Evolutionary conservation across 1,139 yeast genomes (phyloP).

Genomic region (Candida glucosophila): DNA sequence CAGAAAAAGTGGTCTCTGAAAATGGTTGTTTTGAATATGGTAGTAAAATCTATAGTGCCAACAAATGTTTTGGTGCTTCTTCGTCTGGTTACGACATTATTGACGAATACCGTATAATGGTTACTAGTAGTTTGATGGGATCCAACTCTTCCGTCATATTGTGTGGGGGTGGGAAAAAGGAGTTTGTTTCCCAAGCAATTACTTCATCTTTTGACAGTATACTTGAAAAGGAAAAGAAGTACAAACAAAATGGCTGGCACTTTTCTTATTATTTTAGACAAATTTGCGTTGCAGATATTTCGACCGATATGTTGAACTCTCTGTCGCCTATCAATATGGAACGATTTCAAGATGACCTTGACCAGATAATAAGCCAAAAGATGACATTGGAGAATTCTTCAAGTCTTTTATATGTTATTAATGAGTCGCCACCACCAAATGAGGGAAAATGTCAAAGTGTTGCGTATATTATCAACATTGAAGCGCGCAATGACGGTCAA

Average conservation of each 20-base stretch:
- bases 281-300: constrained; percentile 4
- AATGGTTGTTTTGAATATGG: too few relatives aligned
- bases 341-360: constrained; percentile 3
- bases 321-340: constrained; percentile 5
- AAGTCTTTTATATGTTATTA: too few relatives aligned
- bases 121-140: constrained; percentile 10
- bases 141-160: constrained; percentile 13
- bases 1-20: too few relatives aligned
- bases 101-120: constrained; percentile 15
- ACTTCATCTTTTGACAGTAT: constrained; percentile 8
- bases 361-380: constrained; percentile 12
- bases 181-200: constrained; percentile 6
- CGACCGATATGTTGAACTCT: constrained; percentile 10
- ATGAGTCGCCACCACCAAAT: too few relatives aligned
- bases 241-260: constrained; percentile 5
- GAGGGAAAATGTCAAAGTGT: too few relatives aligned
- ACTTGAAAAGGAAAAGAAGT: constrained; percentile 3
- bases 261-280: constrained; percentile 9
- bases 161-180: constrained; percentile 8
- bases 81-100: constrained; percentile 7
- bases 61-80: constrained; percentile 12
- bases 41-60: too few relatives aligned
- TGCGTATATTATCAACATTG: too few relatives aligned
- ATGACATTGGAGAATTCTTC: constrained; percentile 13
- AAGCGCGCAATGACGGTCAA: too few relatives aligned